Conservation (phyloP, 2,329 filamentous ascomycete species). For the Aspergillus piperis region DNA sequence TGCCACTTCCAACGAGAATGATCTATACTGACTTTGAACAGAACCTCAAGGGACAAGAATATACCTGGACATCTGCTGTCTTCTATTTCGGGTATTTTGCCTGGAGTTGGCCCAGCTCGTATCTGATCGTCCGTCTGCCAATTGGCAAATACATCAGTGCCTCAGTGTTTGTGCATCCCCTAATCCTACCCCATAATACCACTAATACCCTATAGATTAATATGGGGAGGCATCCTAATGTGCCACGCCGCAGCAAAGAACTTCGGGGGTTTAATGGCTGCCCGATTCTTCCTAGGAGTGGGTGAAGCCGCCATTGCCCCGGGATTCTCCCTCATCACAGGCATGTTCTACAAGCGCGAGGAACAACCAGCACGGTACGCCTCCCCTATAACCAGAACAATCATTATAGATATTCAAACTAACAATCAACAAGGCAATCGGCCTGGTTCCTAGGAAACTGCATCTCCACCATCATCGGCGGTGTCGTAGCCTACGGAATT, state of each 20-base stretch:
- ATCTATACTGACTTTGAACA: conserved; percentile 12
- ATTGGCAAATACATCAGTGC: conserved; percentile 31
- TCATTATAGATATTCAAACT: not conserved
- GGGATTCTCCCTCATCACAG: conserved; percentile 41
- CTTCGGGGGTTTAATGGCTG: conserved; percentile 40
- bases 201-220: conserved; percentile 27
- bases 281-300: conserved; percentile 41
- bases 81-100: conserved; percentile 41
- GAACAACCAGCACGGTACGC: conserved; percentile 33
- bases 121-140: conserved; percentile 38
- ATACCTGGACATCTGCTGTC: conserved; percentile 34
- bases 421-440: conserved; percentile 27
- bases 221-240: conserved; percentile 38
- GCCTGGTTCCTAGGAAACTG: conserved; percentile 40
- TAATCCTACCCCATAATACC: conserved; percentile 11
- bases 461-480: conserved; percentile 33
- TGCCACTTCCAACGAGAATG: too few species aligned
- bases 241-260: conserved; percentile 33
- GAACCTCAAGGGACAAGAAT: conserved; percentile 30
- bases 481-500: conserved; percentile 33
- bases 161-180: conserved; percentile 30
- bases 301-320: conserved; percentile 34
- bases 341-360: conserved; percentile 38
- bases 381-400: too few species aligned
- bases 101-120: conserved; percentile 44